These are phyloP conservation scores for Phaeoacremonium minimum DNA, from an alignment of 2,329 filamentous ascomycete species.

Conservation along the genomic window DNA sequence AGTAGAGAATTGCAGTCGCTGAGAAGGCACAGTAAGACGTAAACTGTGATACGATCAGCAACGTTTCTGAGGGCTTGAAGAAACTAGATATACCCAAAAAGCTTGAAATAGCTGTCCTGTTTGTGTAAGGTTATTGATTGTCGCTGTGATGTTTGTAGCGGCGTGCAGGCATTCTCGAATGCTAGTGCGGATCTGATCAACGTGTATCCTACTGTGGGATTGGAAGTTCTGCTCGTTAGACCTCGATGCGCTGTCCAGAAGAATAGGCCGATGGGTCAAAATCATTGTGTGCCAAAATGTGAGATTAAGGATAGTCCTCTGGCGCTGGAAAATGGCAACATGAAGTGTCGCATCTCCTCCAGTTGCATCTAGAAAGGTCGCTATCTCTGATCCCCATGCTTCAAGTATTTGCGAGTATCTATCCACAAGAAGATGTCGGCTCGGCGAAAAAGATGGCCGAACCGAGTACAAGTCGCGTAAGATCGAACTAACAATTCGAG, in stretches of 20 bases:
- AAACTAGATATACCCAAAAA: background rate
- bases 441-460: constrained; percentile 19
- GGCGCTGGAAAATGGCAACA: constrained; percentile 31
- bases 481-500: constrained; percentile 27
- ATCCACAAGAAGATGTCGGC: constrained; percentile 17
- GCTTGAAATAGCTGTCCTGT: background rate
- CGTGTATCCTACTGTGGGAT: background rate
- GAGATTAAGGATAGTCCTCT: constrained; percentile 34
- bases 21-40: constrained; percentile 39
- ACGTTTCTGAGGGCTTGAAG: background rate
- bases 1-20: constrained; percentile 37
- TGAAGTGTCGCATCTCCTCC: constrained; percentile 24
- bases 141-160: background rate
- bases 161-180: background rate
- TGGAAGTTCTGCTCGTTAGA: background rate
- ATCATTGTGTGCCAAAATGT: constrained; percentile 36
- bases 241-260: constrained; percentile 21
- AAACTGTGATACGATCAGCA: constrained; percentile 17
- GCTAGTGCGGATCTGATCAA: too few species aligned
- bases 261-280: constrained; percentile 28
- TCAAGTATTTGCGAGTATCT: constrained; percentile 22
- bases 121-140: background rate
- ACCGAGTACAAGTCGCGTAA: constrained; percentile 28
- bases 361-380: constrained; percentile 32
- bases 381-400: constrained; percentile 6